Conservation (phyloP, 768 basidiomycete genomes). For the Pulveroboletus sp. region DNA sequence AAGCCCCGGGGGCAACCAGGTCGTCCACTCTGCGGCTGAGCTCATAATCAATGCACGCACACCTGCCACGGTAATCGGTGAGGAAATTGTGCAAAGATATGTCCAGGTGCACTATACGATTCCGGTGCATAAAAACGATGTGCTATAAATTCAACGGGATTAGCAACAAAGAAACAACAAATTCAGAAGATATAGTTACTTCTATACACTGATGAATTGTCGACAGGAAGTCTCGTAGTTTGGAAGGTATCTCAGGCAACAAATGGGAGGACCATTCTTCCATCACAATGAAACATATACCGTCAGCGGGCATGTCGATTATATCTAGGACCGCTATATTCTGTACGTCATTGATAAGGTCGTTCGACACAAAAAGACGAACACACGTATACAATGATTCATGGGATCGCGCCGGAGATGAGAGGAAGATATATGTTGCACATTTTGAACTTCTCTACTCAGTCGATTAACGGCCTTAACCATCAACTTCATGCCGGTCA, state of each 20-base stretch:
- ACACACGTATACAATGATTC: conserved; percentile 77
- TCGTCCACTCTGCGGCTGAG: conserved; percentile 52
- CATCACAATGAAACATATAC: conserved; percentile 68
- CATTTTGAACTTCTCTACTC: conserved; percentile 60
- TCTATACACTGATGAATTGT: conserved; percentile 66
- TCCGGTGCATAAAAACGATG: conserved; percentile 62
- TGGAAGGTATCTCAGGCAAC: conserved; percentile 47
- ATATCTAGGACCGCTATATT: conserved; percentile 59
- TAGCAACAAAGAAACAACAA: neutral
- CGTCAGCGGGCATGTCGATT: conserved; percentile 48
- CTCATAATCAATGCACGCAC: conserved; percentile 74
- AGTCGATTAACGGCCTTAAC: conserved; percentile 62
- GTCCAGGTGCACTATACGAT: conserved; percentile 65
- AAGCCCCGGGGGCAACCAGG: conserved; percentile 34
- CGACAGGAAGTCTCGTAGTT: conserved; percentile 47
- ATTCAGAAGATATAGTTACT: conserved; percentile 33
- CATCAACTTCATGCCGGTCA: conserved; percentile 51
- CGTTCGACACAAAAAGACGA: neutral
- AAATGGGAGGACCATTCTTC: conserved; percentile 74
- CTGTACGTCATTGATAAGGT: conserved; percentile 7
- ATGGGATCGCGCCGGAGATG: conserved; percentile 52
- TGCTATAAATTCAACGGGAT: conserved; percentile 41
- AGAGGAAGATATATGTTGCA: conserved; percentile 51
- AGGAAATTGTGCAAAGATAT: conserved; percentile 67
- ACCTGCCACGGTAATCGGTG: conserved; percentile 58